Evolutionary conservation across 176 grass and related monocot genomes (phyloP).

Genomic region (Carex cristatella): DNA sequence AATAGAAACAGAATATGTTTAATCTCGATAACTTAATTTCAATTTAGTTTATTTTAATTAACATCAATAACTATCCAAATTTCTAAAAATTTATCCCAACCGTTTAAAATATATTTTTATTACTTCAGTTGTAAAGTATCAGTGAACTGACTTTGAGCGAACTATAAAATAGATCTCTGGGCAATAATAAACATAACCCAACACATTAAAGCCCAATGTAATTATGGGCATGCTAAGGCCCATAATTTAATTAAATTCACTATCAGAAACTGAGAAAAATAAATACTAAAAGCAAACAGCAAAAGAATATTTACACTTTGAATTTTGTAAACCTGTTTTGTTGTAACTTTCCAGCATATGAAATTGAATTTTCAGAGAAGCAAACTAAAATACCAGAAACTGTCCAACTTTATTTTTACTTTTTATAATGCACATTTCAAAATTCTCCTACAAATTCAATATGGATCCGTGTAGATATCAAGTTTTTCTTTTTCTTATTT

Average conservation of each 20-base stretch:
- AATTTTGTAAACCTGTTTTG: not conserved
- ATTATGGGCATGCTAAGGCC: not conserved
- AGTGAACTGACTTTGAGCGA: not conserved
- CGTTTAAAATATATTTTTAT: no score
- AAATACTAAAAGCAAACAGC: not conserved
- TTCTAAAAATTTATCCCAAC: no score
- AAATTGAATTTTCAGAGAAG: not conserved
- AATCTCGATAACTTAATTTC: no score
- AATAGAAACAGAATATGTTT: no score
- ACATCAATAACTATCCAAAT: no score
- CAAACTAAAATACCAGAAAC: not conserved
- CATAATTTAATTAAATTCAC: not conserved
- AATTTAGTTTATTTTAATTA: no score
- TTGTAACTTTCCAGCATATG: not conserved
- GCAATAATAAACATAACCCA: not conserved
- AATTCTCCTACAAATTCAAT: no score
- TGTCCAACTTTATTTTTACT: not conserved
- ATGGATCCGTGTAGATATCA: no score
- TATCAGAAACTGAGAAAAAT: not conserved
- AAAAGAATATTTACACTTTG: not conserved
- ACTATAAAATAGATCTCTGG: not conserved
- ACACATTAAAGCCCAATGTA: not conserved
- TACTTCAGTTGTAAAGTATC: no score
- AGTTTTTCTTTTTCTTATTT: no score
- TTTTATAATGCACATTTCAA: not conserved